These are phyloP conservation scores for Helichrysum umbraculigerum DNA, from an alignment of 129 eudicot species.

Conservation along the genomic window DNA sequence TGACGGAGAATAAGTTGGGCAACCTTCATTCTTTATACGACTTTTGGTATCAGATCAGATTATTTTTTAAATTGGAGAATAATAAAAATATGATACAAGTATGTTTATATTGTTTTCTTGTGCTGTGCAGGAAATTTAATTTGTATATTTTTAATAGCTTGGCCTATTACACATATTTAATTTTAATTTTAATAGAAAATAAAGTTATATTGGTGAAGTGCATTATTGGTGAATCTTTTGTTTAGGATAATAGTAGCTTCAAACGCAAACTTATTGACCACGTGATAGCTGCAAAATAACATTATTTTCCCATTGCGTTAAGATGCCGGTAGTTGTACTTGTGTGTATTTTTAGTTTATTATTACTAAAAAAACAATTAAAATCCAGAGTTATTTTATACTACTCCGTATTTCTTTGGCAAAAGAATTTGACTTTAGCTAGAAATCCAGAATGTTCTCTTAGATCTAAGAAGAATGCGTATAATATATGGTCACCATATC, in stretches of 20 bases:
- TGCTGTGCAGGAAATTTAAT: too few species aligned
- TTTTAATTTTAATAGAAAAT: too few species aligned
- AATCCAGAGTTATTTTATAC: too few species aligned
- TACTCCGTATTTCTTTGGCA: not conserved
- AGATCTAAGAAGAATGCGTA: not conserved
- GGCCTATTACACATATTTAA: too few species aligned
- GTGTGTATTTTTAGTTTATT: not conserved
- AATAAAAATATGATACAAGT: too few species aligned
- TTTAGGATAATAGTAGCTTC: not conserved
- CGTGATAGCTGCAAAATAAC: slow-evolving; percentile 13
- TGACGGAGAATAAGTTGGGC: too few species aligned
- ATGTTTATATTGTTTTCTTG: too few species aligned
- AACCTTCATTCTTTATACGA: too few species aligned
- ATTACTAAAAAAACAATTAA: too few species aligned
- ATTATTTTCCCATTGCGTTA: slow-evolving; percentile 13
- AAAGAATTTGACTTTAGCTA: slow-evolving; percentile 3
- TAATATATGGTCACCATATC: not conserved
- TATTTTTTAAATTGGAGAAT: too few species aligned
- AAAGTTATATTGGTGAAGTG: not conserved
- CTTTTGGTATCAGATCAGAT: too few species aligned
- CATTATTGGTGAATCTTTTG: not conserved
- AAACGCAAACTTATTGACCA: slow-evolving; percentile 19
- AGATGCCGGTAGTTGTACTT: slow-evolving; percentile 20
- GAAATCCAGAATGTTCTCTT: slow-evolving; percentile 1
- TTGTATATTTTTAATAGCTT: too few species aligned